phyloP scores from a whole-genome alignment of 441 rosid species.

The Syzygium syzygioides region DNA sequence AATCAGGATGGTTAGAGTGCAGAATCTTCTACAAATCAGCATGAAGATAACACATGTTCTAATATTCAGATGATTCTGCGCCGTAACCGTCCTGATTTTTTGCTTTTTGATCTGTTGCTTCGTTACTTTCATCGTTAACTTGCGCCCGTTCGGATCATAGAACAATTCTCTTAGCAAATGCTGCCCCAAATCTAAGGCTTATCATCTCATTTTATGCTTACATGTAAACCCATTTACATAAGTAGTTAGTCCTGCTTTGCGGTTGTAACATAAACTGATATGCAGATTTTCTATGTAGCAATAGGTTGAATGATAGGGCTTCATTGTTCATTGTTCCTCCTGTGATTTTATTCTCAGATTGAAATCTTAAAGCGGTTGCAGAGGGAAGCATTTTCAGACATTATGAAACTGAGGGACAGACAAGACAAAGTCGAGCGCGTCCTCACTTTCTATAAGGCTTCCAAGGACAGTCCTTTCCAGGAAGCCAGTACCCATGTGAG shows the following conservation, averaged over 20 bases:
- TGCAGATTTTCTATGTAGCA: slow-evolving; percentile 7
- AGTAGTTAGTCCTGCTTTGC: background rate
- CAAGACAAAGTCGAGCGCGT: slow-evolving; percentile 74
- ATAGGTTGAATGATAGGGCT: slow-evolving; percentile 4
- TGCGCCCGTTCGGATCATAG: background rate
- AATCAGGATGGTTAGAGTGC: too few relatives aligned
- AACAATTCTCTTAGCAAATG: background rate
- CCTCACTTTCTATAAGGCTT: slow-evolving; percentile 42
- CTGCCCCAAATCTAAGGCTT: background rate
- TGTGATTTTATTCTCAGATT: slow-evolving; percentile 43
- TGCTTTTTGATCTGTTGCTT: too few relatives aligned
- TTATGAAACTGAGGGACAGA: slow-evolving; percentile 87
- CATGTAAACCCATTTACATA: background rate
- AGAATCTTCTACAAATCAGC: too few relatives aligned
- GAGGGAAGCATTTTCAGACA: slow-evolving; percentile 78
- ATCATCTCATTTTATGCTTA: background rate
- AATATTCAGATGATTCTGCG: too few relatives aligned
- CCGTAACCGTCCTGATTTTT: too few relatives aligned
- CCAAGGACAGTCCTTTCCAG: slow-evolving; percentile 50
- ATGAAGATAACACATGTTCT: too few relatives aligned
- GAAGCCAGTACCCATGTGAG: slow-evolving; percentile 54
- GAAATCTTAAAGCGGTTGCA: slow-evolving; percentile 92
- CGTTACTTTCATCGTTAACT: background rate
- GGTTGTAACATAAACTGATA: background rate
- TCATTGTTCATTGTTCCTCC: slow-evolving; percentile 6